Evolutionary conservation across 306 rosid species (phyloP).

Genomic region (Ziziphus jujuba): DNA sequence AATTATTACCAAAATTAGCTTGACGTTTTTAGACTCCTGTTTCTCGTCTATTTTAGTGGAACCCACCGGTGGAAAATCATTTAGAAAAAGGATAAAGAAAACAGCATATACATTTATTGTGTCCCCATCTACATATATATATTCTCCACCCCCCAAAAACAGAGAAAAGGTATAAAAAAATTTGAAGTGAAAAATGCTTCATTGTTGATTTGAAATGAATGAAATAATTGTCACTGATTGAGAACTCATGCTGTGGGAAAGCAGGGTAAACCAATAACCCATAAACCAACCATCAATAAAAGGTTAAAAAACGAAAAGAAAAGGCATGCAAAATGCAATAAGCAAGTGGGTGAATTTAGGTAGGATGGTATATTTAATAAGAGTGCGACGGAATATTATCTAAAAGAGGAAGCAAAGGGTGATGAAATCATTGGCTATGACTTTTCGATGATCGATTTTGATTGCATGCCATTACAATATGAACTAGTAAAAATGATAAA

Average conservation of each 20-base stretch:
- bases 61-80: too few relatives aligned
- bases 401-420: not conserved
- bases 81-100: too few relatives aligned
- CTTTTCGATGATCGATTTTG: not conserved
- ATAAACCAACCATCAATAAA: not conserved
- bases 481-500: not conserved
- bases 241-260: not conserved
- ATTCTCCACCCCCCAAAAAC: too few relatives aligned
- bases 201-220: too few relatives aligned
- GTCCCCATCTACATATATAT: too few relatives aligned
- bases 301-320: not conserved
- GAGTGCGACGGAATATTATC: not conserved
- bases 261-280: slow-evolving; percentile 1
- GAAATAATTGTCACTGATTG: too few relatives aligned
- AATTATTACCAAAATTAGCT: too few relatives aligned
- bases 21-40: too few relatives aligned
- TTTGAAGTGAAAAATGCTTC: too few relatives aligned
- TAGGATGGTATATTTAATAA: slow-evolving; percentile 3
- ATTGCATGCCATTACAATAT: not conserved
- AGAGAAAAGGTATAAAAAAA: too few relatives aligned
- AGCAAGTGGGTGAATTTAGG: slow-evolving; percentile 26
- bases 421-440: slow-evolving; percentile 11
- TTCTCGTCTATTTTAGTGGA: too few relatives aligned
- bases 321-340: not conserved
- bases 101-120: too few relatives aligned